These are phyloP conservation scores for Astrephomene gubernaculifera DNA, from an alignment of 139 green algal species.

Conservation along the genomic window DNA sequence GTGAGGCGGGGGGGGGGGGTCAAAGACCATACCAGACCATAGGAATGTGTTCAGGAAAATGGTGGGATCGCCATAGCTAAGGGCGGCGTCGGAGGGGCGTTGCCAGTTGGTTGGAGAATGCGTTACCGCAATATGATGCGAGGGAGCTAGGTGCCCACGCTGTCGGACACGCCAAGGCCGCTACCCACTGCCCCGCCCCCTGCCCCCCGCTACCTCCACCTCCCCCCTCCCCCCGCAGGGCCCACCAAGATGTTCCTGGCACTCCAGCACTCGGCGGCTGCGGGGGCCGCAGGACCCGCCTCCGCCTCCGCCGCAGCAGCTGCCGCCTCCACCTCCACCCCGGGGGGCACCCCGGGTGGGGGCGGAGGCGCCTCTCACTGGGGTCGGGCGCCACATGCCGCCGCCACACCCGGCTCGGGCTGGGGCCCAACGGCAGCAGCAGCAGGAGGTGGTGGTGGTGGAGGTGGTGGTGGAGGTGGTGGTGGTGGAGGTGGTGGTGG, in stretches of 20 bases:
- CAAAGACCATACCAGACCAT: no score
- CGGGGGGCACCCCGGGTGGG: neutral
- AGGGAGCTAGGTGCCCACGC: no score
- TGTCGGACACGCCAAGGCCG: no score
- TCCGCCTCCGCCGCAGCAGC: no score
- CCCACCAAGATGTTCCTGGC: constrained; percentile 33
- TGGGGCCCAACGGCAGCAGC: neutral
- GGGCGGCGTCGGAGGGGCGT: no score
- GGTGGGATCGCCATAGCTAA: no score
- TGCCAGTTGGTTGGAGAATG: no score
- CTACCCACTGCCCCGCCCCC: no score
- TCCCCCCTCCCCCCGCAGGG: neutral
- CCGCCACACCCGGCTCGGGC: neutral
- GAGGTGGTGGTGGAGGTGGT: neutral
- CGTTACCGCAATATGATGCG: no score
- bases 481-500: neutral
- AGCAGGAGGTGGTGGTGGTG: neutral
- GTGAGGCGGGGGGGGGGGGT: constrained; percentile 1
- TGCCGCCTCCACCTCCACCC: neutral
- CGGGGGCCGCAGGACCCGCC: neutral
- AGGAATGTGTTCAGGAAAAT: no score
- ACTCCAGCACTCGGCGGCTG: neutral
- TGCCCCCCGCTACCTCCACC: no score
- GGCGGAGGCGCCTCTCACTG: neutral
- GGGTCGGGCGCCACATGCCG: no score